A percentile compares a stretch with the other conserved stretches of the same genome.
These are phyloP conservation scores for Escallonia rubra DNA, from an alignment of 129 eudicot species.

Conservation along the genomic window DNA sequence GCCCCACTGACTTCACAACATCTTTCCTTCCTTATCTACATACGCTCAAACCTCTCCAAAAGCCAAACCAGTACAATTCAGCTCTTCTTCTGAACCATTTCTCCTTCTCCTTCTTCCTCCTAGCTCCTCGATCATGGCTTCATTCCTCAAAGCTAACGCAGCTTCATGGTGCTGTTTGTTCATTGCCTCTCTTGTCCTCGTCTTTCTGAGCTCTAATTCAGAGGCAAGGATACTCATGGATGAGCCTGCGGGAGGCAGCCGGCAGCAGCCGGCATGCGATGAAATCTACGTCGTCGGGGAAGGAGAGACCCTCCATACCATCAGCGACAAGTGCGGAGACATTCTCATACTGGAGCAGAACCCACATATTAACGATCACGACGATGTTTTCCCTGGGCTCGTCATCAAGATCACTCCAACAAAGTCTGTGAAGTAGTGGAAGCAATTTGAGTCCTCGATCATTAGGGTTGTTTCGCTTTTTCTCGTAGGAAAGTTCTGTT, in stretches of 20 bases:
- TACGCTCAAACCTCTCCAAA: not conserved
- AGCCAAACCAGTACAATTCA: not conserved
- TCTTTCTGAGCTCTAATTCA: constrained; percentile 10
- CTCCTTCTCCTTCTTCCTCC: constrained; percentile 4
- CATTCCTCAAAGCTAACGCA: not conserved
- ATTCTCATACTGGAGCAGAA: constrained; percentile 22
- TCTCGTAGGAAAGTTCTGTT: no score
- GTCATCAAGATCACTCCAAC: constrained; percentile 26
- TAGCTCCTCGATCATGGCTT: constrained; percentile 1
- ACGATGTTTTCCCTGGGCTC: constrained; percentile 35
- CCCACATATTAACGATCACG: constrained; percentile 32
- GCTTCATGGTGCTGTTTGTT: not conserved
- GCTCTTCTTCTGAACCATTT: not conserved
- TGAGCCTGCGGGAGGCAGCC: not conserved
- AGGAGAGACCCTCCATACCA: constrained; percentile 30
- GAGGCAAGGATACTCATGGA: not conserved
- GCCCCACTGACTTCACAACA: not conserved
- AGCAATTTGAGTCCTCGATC: no score
- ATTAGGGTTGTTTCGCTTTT: no score
- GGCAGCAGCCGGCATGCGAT: constrained; percentile 10
- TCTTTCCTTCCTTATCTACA: not conserved
- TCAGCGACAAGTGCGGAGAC: constrained; percentile 36
- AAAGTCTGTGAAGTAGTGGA: not conserved
- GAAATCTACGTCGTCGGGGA: constrained; percentile 33
- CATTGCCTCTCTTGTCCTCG: not conserved